phyloP scores from a whole-genome alignment of 495 filamentous ascomycete genomes.

The Halenospora varia region DNA sequence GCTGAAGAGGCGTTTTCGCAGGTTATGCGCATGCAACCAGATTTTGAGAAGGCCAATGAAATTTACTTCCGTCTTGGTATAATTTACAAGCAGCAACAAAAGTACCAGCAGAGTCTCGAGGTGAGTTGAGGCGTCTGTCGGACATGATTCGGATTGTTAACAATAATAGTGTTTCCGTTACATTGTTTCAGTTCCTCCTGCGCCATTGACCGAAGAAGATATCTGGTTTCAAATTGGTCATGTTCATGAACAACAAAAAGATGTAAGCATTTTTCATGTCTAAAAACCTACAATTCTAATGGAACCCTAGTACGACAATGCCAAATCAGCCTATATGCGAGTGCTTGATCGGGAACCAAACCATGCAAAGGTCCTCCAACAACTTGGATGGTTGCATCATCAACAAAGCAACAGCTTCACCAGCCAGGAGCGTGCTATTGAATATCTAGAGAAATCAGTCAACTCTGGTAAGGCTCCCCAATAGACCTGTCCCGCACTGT shows the following conservation, averaged over 20 bases:
- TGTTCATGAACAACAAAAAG: slow-evolving; percentile 98
- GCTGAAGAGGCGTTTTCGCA: slow-evolving; percentile 98
- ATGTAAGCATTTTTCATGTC: slow-evolving; percentile 56
- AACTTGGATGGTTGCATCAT: slow-evolving; percentile 97
- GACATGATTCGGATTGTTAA: slow-evolving; percentile 24
- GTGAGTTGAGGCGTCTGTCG: slow-evolving; percentile 43
- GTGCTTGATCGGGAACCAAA: slow-evolving; percentile 94
- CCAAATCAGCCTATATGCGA: slow-evolving; percentile 85
- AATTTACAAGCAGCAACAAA: slow-evolving; percentile 98
- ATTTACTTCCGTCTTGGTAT: slow-evolving; percentile 98
- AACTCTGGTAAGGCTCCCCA: slow-evolving; percentile 68
- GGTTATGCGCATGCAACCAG: slow-evolving; percentile 97
- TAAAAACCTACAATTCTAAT: slow-evolving; percentile 6
- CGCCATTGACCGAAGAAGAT: slow-evolving; percentile 93
- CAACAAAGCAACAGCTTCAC: slow-evolving; percentile 85
- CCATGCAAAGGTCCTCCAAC: slow-evolving; percentile 96
- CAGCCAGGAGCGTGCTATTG: slow-evolving; percentile 93
- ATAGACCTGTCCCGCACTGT: slow-evolving; percentile 11
- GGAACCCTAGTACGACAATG: slow-evolving; percentile 73
- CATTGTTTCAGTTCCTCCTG: slow-evolving; percentile 89
- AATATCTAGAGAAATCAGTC: slow-evolving; percentile 96
- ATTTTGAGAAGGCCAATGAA: slow-evolving; percentile 98
- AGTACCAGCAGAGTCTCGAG: slow-evolving; percentile 88
- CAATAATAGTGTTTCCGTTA: slow-evolving; percentile 85
- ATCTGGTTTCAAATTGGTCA: slow-evolving; percentile 99